A percentile compares a stretch with the other conserved stretches of the same genome.
phyloP scores from a whole-genome alignment of 306 rosid genomes.

The Citrullus mucosospermus region DNA sequence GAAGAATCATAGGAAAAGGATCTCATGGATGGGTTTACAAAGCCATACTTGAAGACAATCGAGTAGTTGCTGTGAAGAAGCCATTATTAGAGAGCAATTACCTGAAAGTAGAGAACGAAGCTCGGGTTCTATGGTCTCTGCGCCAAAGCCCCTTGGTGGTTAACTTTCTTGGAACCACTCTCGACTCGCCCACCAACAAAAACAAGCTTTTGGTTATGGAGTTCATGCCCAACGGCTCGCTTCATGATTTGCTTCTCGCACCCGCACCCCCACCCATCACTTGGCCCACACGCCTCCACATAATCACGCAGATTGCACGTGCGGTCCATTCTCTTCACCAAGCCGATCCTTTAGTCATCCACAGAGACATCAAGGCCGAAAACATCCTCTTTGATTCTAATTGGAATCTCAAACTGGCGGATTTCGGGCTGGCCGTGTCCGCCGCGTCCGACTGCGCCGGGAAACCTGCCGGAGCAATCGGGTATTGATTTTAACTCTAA shows the following conservation, averaged over 20 bases:
- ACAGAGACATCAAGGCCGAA: conserved; percentile 42
- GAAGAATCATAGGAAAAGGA: conserved; percentile 40
- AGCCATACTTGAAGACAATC: conserved; percentile 15
- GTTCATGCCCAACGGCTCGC: conserved; percentile 44
- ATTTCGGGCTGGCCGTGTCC: conserved; percentile 43
- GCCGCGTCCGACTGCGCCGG: neutral
- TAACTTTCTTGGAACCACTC: conserved; percentile 28
- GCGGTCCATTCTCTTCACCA: conserved; percentile 37
- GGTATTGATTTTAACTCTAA: conserved; percentile 34
- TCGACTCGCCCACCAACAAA: neutral
- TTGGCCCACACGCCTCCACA: conserved; percentile 34
- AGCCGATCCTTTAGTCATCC: conserved; percentile 28
- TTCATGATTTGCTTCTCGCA: conserved; percentile 30
- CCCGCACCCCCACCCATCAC: neutral
- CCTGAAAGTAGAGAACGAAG: conserved; percentile 36
- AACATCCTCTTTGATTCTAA: conserved; percentile 40
- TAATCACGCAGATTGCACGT: conserved; percentile 27
- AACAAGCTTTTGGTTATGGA: conserved; percentile 35
- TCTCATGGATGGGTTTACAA: conserved; percentile 43
- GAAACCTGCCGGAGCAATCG: conserved; percentile 45
- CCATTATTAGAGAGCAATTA: conserved; percentile 1
- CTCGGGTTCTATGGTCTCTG: conserved; percentile 11
- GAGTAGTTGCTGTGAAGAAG: conserved; percentile 36
- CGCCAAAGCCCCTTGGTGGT: conserved; percentile 16
- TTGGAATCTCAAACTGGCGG: conserved; percentile 38